These are phyloP conservation scores for Phytopythium vexans DNA, from an alignment of 352 stramenopile genomes.

Conservation along the genomic window DNA sequence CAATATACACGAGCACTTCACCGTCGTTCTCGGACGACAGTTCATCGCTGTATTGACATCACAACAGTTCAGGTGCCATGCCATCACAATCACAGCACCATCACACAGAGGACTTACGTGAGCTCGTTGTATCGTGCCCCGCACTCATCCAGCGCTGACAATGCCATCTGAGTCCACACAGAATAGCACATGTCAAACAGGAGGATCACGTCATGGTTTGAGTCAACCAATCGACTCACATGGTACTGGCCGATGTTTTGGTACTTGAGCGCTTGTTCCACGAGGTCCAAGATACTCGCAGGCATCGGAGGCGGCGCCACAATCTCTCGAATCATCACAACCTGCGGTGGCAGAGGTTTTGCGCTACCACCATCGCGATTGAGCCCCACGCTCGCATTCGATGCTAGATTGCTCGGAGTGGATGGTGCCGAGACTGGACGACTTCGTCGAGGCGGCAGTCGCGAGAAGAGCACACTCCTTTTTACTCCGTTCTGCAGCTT, in stretches of 20 bases:
- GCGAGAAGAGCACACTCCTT: constrained; percentile 33
- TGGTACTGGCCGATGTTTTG: constrained; percentile 66
- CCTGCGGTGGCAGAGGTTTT: constrained; percentile 20
- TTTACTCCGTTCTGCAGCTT: not conserved
- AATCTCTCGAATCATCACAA: constrained; percentile 61
- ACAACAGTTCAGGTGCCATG: not conserved
- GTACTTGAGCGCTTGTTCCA: constrained; percentile 58
- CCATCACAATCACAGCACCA: not conserved
- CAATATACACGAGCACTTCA: constrained; percentile 54
- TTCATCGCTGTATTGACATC: not conserved
- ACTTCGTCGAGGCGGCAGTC: constrained; percentile 27
- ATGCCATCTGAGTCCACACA: constrained; percentile 42
- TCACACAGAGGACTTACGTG: not conserved
- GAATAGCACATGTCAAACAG: not conserved
- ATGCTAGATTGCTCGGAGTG: not conserved
- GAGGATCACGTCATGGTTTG: no score
- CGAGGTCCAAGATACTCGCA: constrained; percentile 31
- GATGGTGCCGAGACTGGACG: not conserved
- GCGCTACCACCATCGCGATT: not conserved
- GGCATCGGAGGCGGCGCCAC: constrained; percentile 40
- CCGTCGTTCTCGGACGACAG: constrained; percentile 1
- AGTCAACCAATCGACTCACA: constrained; percentile 21
- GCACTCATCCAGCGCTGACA: constrained; percentile 45
- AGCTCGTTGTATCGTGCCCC: constrained; percentile 27
- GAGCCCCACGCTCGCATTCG: not conserved